These are phyloP conservation scores for Rhodotorula sp. DNA, from an alignment of 1,284 basidiomycete genomes.

Conservation along the genomic window DNA sequence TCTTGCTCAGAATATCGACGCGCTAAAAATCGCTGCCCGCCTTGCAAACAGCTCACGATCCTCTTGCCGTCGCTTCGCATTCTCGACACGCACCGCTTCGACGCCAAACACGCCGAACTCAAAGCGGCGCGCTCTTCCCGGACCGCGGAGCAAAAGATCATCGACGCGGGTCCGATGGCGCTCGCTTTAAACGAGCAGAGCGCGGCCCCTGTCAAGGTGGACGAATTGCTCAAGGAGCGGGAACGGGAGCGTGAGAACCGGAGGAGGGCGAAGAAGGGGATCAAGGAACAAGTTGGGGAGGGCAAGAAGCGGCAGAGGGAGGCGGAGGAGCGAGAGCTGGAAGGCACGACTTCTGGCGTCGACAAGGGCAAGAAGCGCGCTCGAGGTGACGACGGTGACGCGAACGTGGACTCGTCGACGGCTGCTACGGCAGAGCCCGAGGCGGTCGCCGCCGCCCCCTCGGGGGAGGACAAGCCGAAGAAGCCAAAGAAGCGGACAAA, in stretches of 20 bases:
- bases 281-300: slow-evolving; percentile 15
- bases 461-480: slow-evolving; percentile 1
- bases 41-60: slow-evolving; percentile 26
- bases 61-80: slow-evolving; percentile 39
- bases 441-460: too few species aligned
- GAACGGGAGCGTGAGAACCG: slow-evolving; percentile 27
- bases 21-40: not conserved
- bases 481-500: slow-evolving; percentile 18
- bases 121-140: slow-evolving; percentile 28
- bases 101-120: slow-evolving; percentile 36
- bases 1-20: too few species aligned
- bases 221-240: slow-evolving; percentile 4
- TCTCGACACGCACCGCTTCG: slow-evolving; percentile 39
- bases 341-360: too few species aligned
- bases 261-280: slow-evolving; percentile 20
- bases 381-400: not conserved
- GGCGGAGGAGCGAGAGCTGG: not conserved
- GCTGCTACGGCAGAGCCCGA: not conserved
- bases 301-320: slow-evolving; percentile 8
- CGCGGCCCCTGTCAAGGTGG: slow-evolving; percentile 17
- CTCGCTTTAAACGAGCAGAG: slow-evolving; percentile 21
- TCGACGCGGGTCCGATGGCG: slow-evolving; percentile 41
- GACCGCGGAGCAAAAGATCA: slow-evolving; percentile 28
- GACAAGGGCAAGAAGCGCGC: not conserved
- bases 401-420: not conserved